Conservation (phyloP, 169 alveolate species). For the Amoebophrya sp. region DNA sequence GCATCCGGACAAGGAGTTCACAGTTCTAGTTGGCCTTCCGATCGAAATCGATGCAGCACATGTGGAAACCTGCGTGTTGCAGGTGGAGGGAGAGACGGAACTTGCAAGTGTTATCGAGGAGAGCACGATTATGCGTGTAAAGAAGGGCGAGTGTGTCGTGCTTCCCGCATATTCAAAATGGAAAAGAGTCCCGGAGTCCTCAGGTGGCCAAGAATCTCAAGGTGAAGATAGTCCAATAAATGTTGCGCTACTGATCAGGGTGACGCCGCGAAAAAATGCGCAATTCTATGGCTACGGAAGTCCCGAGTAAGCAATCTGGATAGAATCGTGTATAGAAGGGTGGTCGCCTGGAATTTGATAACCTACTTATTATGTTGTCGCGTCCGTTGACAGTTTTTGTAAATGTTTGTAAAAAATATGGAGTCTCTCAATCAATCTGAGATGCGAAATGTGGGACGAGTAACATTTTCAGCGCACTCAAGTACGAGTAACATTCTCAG, state of each 20-base stretch:
- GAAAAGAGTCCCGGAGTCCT: too few relatives aligned
- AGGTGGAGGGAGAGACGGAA: not conserved
- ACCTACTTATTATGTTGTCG: too few relatives aligned
- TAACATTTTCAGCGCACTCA: too few relatives aligned
- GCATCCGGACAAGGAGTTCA: conserved; percentile 34
- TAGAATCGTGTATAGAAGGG: too few relatives aligned
- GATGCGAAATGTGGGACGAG: too few relatives aligned
- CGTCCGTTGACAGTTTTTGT: too few relatives aligned
- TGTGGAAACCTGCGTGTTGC: not conserved
- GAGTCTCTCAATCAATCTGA: too few relatives aligned
- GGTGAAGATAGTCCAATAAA: not conserved
- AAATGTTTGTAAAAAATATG: too few relatives aligned
- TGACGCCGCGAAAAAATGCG: not conserved
- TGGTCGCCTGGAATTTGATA: too few relatives aligned
- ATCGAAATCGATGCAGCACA: not conserved
- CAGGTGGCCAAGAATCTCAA: not conserved
- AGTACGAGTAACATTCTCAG: too few relatives aligned
- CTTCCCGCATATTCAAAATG: not conserved
- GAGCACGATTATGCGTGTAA: not conserved
- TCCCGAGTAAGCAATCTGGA: too few relatives aligned
- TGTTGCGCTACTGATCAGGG: not conserved
- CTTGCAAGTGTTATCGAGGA: not conserved
- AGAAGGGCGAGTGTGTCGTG: not conserved
- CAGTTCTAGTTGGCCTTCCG: not conserved
- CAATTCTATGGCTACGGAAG: not conserved